Percentiles rank a stretch among this genome's conserved stretches.
These are phyloP conservation scores for Chrysoporthe austroafricana DNA, from an alignment of 2,329 filamentous ascomycete species.

Conservation along the genomic window DNA sequence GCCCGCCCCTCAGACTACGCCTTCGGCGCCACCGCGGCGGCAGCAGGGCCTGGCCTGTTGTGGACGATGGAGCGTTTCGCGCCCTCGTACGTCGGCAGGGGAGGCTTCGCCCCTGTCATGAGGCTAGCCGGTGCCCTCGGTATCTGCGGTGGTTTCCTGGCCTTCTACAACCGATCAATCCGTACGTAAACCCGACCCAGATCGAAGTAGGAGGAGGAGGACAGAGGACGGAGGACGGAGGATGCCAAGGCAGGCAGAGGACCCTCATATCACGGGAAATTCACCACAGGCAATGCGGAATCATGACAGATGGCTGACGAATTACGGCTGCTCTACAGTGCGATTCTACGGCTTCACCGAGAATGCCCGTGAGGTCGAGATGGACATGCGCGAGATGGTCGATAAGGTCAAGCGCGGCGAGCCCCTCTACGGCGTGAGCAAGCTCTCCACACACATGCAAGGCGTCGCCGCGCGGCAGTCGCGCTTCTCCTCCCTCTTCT, in stretches of 20 bases:
- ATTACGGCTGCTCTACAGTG: constrained; percentile 55
- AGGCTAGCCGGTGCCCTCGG: constrained; percentile 76
- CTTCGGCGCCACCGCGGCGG: constrained; percentile 68
- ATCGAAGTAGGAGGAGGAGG: background rate
- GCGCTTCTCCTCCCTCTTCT: constrained; percentile 83
- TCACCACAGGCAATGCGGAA: background rate
- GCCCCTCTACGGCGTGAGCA: constrained; percentile 82
- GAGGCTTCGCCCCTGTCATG: constrained; percentile 82
- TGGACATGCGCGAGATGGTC: constrained; percentile 99
- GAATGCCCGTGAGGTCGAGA: constrained; percentile 86
- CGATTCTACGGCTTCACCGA: constrained; percentile 96
- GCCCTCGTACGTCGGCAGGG: constrained; percentile 82
- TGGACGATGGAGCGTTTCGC: constrained; percentile 80
- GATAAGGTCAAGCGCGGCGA: constrained; percentile 91
- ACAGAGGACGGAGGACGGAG: background rate
- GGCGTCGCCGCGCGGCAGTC: constrained; percentile 92
- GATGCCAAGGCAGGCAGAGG: too few relatives aligned
- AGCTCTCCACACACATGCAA: constrained; percentile 85
- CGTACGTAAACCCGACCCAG: constrained; percentile 61
- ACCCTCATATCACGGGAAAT: too few relatives aligned
- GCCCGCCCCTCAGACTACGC: constrained; percentile 83
- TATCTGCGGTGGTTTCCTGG: constrained; percentile 76
- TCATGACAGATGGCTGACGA: constrained; percentile 12
- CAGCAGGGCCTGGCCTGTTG: constrained; percentile 75
- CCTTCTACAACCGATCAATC: constrained; percentile 82